Evolutionary conservation across 2,329 filamentous ascomycete species (phyloP), one percentile per base, ranked within the genome.

Genomic region (Penicillium capsulatum): DNA sequence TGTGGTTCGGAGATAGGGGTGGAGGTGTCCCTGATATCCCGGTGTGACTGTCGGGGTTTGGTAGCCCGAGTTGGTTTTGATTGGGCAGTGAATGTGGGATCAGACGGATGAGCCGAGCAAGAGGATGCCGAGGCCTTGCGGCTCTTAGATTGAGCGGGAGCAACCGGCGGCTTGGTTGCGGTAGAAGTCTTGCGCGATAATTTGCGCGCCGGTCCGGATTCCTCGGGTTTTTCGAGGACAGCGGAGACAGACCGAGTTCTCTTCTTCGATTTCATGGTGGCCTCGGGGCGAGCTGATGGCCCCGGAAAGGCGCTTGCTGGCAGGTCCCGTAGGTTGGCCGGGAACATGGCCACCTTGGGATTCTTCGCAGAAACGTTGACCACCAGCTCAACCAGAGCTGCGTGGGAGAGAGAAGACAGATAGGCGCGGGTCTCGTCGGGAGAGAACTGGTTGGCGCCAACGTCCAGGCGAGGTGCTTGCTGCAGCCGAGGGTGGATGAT

Each of bases 261-360:
- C 17, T 40, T 44, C 14, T 37, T 31, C 27, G 42, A 38, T 15
- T 31, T 13, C 13, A 17, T 11, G 15, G 15, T 7, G 8, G 2
- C n/a, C 41, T 36, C 27, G 38, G 17, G 27, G 41, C 31, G 14
- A 47, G 36, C 9, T 43, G 31, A 31, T 42, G 7, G 44, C 34
- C 4, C 26, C 13, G 26, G 26, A 34, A 61, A 57, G 19, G 56
- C 54, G 7, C 56, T 59, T 20, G 31, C 43, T 17, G 36, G 54
- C 34, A 51, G 49, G 20, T 49, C 46, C 28, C 27, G 54, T 45
- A 60, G 55, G 34, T 60, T 67, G 48, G 46, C 51, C 31, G 72
- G 74, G 54, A 86, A 88, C 36, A 89, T 69, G 4, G 82, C 77
- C 4, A 89, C 67, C 37, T 80, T 74, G 2, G 84, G 81, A 44